Conservation (phyloP, 2,329 filamentous ascomycete genomes). For the Bimuria novae-zelandiae region DNA sequence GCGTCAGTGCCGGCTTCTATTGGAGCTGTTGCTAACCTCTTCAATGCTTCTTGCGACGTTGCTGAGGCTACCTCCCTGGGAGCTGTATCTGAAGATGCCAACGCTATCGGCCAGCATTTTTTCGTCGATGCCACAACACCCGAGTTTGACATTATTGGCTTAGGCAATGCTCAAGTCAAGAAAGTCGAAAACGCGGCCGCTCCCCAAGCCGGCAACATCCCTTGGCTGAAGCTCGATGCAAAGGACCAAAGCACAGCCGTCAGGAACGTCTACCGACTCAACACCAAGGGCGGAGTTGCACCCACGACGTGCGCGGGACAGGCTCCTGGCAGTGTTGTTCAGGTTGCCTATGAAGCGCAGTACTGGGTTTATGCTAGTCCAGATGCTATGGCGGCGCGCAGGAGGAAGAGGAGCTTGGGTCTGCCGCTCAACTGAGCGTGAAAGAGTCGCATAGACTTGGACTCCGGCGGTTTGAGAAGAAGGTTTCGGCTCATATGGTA, state of each 20-base stretch:
- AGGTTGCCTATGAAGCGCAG: slow-evolving; percentile 82
- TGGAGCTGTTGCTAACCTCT: slow-evolving; percentile 53
- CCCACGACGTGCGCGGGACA: slow-evolving; percentile 69
- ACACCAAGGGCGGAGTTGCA: slow-evolving; percentile 78
- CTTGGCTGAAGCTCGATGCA: slow-evolving; percentile 76
- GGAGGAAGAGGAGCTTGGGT: slow-evolving; percentile 10
- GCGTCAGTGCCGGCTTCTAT: slow-evolving; percentile 42
- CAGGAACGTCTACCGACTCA: slow-evolving; percentile 78
- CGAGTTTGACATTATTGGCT: slow-evolving; percentile 77
- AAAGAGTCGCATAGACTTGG: background rate
- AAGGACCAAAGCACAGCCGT: slow-evolving; percentile 49
- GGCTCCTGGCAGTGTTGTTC: slow-evolving; percentile 56
- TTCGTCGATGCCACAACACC: slow-evolving; percentile 74
- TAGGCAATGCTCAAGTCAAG: slow-evolving; percentile 66
- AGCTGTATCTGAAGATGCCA: slow-evolving; percentile 19
- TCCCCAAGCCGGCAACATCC: slow-evolving; percentile 66
- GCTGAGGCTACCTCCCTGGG: slow-evolving; percentile 31
- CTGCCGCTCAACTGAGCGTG: slow-evolving; percentile 4
- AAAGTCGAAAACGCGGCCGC: slow-evolving; percentile 69
- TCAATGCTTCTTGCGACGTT: slow-evolving; percentile 49
- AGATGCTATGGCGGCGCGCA: slow-evolving; percentile 9
- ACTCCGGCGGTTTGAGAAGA: background rate
- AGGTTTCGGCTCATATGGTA: background rate
- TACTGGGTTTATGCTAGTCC: slow-evolving; percentile 64
- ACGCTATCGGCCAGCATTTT: slow-evolving; percentile 71